A percentile compares a stretch with the other conserved stretches of the same genome.
Evolutionary conservation across 192 early-diverging fungal species (phyloP).

Genomic region (Backusella westeae): DNA sequence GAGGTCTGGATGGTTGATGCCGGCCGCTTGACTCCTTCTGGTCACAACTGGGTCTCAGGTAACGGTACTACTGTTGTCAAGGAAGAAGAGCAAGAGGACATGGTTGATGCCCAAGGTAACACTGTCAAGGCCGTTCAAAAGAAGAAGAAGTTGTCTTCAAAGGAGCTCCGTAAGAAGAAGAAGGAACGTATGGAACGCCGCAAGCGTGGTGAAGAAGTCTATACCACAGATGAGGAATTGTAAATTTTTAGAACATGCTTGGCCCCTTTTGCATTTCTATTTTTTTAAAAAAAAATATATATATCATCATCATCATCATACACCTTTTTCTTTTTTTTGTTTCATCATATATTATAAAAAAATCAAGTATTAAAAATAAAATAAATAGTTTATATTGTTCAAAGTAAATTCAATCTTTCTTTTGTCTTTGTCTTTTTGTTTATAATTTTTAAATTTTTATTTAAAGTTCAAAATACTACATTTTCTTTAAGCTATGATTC

Average conservation of each 20-base stretch:
- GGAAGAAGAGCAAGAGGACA: conserved; percentile 48
- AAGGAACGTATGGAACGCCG: conserved; percentile 57
- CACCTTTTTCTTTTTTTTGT: background rate
- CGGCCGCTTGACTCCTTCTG: conserved; percentile 50
- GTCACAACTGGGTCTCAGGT: conserved; percentile 55
- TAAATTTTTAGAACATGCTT: conserved; percentile 10
- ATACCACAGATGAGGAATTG: conserved; percentile 21
- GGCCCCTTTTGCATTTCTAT: background rate
- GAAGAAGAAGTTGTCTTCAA: conserved; percentile 53
- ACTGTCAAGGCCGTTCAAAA: conserved; percentile 64
- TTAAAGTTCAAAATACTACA: too few relatives aligned
- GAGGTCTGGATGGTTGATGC: conserved; percentile 77
- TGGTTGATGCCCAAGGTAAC: conserved; percentile 75
- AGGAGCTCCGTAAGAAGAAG: conserved; percentile 57
- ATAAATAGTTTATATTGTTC: conserved; percentile 2
- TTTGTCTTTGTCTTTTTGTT: background rate
- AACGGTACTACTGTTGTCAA: conserved; percentile 46
- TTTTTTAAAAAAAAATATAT: background rate
- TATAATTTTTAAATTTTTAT: too few relatives aligned
- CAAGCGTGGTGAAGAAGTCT: conserved; percentile 57
- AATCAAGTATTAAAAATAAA: background rate
- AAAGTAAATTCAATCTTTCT: background rate
- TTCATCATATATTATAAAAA: background rate
- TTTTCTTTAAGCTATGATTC: background rate
- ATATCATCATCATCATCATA: background rate